Evolutionary conservation across 805 yeast species (phyloP), one percentile per base, ranked within the genome.

Genomic region (Starmerella tilneyi): DNA sequence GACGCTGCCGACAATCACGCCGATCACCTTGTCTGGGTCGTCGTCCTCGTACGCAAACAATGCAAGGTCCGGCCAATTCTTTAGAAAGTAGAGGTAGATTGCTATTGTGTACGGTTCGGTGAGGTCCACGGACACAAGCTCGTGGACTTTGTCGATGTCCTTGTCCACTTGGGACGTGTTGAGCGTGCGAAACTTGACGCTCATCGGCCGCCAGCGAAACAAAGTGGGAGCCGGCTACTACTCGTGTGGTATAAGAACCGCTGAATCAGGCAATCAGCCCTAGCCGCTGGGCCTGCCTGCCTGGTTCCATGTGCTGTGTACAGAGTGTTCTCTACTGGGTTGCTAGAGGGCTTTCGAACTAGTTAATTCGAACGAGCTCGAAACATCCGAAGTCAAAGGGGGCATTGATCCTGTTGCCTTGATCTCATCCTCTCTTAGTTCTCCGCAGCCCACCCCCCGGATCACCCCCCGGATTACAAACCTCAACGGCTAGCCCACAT

Each of bases 61-160:
- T 49, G 94, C 81, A 47, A 86, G 71, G 38, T 81, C 79, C 1
- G 97, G 96, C 96, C 96, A 88, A 55, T 79, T 80, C 56, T 81
- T 81, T 34, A 92, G 66, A 59, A 92, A 92, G 65, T 81, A 92
- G 59, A 94, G 73, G 63, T 88, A 92, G 2, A 92, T 96, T 57
- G 84, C 92, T 16, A 84, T 74, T 4, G 96, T 88, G 60, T 92
- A 92, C 0, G 98, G 97, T 62, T 92, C 98, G 23, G 92, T 80
- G 31, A 92, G 68, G 61, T 88, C 92, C 9, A 67, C 69, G 32
- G 80, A 75, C 9, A 89, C 79, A 38, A 89, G 68, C 9, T 59
- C 57, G 55, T 59, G 60, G 41, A 67, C 62, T 9, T 51, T 54
- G 12, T 47, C 55, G 13, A 66, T 57, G 32, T 65, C 68, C 17